A percentile compares a stretch with the other conserved stretches of the same genome.
phyloP scores from a whole-genome alignment of 108 stramenopile genomes.

The Fragilariopsis cylindrus region DNA sequence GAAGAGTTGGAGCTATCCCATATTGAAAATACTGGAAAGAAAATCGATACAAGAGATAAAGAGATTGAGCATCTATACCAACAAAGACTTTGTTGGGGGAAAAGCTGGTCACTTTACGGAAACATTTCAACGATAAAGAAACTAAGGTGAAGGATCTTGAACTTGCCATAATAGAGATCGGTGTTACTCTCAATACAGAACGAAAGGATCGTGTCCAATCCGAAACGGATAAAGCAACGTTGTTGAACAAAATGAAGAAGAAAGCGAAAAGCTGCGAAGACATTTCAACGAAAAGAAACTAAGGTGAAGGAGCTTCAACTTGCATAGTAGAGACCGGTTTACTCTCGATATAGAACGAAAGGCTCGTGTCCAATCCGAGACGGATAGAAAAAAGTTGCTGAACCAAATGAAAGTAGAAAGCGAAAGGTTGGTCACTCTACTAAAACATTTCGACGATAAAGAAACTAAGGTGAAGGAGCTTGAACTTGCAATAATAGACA shows the following conservation, averaged over 20 bases:
- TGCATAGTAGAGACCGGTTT: background rate
- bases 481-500: background rate
- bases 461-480: background rate
- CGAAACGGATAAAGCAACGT: too few species aligned
- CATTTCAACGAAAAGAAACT: background rate
- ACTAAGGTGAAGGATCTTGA: background rate
- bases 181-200: background rate
- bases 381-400: background rate
- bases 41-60: background rate
- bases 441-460: background rate
- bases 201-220: background rate
- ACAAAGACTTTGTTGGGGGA: background rate
- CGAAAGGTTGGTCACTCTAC: background rate
- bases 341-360: background rate
- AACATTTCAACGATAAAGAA: background rate
- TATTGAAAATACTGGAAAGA: background rate
- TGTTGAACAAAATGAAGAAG: background rate
- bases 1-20: background rate
- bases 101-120: background rate
- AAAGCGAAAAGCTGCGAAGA: background rate
- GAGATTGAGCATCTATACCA: constrained; percentile 8
- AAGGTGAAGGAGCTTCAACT: background rate
- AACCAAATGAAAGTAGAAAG: background rate
- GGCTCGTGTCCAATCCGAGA: too few species aligned
- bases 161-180: background rate